Base-by-base conservation (phyloP, 192 early-diverging fungal genomes). In the Geosiphon pyriformis region DNA sequence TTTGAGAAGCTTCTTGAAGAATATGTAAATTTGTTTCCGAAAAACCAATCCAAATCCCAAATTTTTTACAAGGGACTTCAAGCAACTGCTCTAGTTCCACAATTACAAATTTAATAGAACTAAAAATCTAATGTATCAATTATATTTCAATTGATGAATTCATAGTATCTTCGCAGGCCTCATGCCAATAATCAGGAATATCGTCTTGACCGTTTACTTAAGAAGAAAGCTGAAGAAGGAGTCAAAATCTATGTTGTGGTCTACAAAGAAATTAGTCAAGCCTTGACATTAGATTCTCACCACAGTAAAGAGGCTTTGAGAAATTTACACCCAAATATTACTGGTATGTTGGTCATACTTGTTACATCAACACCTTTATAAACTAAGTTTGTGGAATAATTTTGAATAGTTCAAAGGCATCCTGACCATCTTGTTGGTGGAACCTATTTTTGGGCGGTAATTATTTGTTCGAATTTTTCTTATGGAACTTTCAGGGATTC, bases 211-310 rank as follows among this genome's bases (percentile, higher is more conserved):
- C 77, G 85, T 17, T 67, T 94, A 37, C 78, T 95, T 8, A 75
- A 91, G 72, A 70, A 59, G 72, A 94, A 94, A 73, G 93, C 93
- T 25, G 82, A 87, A 71, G 82, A 93, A 69, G 92, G 92, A 27
- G 88, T 95, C 27, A 86, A 87, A 74, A 91, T 95, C 65, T 93
- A 91, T 69, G 83, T 95, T 42, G 83, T 92, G 0, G 79, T 95
- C 17, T 95, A 94, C 79, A 92, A 95, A 77, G 93, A 95, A 67
- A 79, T 95, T 7, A 79, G 84, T 0, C 71, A 89, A 58, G 87
- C 90, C 27, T 74, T 95, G 27, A 89, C 91, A 12, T 71, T 90
- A 53, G 83, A 88, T 68, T 89, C 89, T 54, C 73, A 81, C 29
- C 90, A 92, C 55, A 90, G 91, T 30, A 88, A 92, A 75, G 76